Conservation (phyloP, 805 yeast species). For the Kodamaea leandrae region DNA sequence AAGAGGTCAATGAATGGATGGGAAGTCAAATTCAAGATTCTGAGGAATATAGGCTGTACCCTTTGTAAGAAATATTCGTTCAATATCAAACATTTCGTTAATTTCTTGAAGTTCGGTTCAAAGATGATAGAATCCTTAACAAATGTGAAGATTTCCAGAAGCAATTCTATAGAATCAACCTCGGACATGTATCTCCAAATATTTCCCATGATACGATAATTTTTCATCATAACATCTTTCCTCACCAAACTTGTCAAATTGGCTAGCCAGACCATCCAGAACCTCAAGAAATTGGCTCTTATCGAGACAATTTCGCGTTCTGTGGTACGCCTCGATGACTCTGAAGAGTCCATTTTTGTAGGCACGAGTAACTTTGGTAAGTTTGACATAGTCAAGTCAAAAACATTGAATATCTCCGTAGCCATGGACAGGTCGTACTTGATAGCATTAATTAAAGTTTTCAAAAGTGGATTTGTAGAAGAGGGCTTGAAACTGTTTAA, state of each 20-base stretch:
- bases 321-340: constrained; percentile 36
- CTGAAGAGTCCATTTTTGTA: constrained; percentile 32
- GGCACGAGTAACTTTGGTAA: constrained; percentile 64
- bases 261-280: constrained; percentile 56
- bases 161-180: constrained; percentile 47
- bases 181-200: constrained; percentile 64
- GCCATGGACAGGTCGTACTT: constrained; percentile 47
- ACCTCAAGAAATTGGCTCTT: constrained; percentile 57
- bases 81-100: constrained; percentile 70
- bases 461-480: constrained; percentile 60
- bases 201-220: constrained; percentile 54
- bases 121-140: constrained; percentile 51
- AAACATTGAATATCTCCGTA: constrained; percentile 57
- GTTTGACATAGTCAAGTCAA: constrained; percentile 64
- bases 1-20: constrained; percentile 33
- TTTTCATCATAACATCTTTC: constrained; percentile 57
- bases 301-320: constrained; percentile 41
- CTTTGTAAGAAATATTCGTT: constrained; percentile 72
- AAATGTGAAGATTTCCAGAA: constrained; percentile 42
- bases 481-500: constrained; percentile 56
- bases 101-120: constrained; percentile 61
- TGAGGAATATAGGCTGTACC: constrained; percentile 47
- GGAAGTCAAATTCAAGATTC: constrained; percentile 9
- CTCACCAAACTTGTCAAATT: constrained; percentile 54
- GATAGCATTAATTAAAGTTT: constrained; percentile 53